Evolutionary conservation across 257 asterid genomes (phyloP).

Genomic region (Petrea volubilis): DNA sequence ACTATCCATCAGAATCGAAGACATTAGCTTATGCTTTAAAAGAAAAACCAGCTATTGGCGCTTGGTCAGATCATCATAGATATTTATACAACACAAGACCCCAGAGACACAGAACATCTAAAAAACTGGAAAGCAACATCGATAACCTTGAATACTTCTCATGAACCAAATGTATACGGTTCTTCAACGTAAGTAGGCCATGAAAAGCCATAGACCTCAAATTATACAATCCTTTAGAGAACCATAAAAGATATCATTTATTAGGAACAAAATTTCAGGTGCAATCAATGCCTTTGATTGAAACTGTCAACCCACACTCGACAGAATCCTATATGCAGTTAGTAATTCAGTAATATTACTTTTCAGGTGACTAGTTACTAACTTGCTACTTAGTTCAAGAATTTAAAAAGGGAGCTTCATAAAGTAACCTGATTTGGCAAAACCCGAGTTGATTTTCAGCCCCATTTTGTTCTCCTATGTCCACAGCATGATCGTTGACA

Average conservation of each 20-base stretch:
- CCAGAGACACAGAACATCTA: not conserved
- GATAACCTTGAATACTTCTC: not conserved
- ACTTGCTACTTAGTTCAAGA: conserved; percentile 13
- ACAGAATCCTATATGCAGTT: not conserved
- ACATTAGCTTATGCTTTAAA: not conserved
- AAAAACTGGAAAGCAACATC: not conserved
- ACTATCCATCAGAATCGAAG: not conserved
- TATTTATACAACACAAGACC: not conserved
- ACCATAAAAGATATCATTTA: not conserved
- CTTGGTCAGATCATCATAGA: not conserved
- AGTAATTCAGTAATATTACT: not conserved
- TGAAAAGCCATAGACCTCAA: not conserved
- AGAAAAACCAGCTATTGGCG: not conserved
- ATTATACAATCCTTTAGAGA: not conserved
- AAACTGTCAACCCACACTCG: not conserved
- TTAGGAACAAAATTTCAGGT: not conserved
- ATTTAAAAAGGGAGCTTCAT: conserved; percentile 11
- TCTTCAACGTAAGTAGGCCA: conserved; percentile 3
- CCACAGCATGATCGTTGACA: conserved; percentile 38
- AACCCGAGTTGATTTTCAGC: conserved; percentile 45
- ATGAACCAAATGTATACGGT: conserved; percentile 12
- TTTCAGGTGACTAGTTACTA: not conserved
- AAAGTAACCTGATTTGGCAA: conserved; percentile 59
- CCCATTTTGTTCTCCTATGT: conserved; percentile 33
- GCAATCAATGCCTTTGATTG: not conserved